A percentile compares a stretch with the other conserved stretches of the same genome.
Conservation (phyloP, 495 filamentous ascomycete species). For the Achaetomiella virescens region DNA sequence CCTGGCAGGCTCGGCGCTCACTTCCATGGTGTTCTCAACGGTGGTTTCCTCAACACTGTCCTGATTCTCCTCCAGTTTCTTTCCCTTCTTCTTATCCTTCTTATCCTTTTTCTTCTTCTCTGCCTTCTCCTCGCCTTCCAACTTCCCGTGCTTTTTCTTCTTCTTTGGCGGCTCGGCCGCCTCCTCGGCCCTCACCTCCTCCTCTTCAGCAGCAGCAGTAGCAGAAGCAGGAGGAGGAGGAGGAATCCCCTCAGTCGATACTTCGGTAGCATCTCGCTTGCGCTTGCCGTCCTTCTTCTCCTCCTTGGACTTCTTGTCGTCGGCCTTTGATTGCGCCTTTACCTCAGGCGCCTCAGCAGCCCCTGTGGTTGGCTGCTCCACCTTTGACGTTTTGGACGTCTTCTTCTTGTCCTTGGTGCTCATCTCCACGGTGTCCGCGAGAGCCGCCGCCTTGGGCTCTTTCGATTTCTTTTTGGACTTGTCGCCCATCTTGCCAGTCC, state of each 20-base stretch:
- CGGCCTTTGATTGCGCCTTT: not conserved
- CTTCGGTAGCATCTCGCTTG: slow-evolving; percentile 13
- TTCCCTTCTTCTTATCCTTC: slow-evolving; percentile 4
- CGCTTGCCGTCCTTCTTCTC: slow-evolving; percentile 15
- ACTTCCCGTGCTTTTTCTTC: slow-evolving; percentile 27
- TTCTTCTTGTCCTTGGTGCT: slow-evolving; percentile 18
- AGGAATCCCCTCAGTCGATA: not conserved
- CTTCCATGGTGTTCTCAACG: slow-evolving; percentile 15
- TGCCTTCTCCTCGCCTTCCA: slow-evolving; percentile 17
- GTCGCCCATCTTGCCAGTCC: not conserved
- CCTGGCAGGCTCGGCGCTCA: not conserved
- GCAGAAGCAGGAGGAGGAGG: too few species aligned
- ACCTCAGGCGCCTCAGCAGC: not conserved
- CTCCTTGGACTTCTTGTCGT: slow-evolving; percentile 14
- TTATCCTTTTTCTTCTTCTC: slow-evolving; percentile 15
- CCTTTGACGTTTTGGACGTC: slow-evolving; percentile 20
- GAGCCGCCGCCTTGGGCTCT: slow-evolving; percentile 5
- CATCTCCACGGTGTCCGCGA: not conserved
- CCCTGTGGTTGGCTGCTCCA: not conserved
- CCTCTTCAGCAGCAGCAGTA: slow-evolving; percentile 14
- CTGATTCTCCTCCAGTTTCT: not conserved
- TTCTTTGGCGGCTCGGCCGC: slow-evolving; percentile 27
- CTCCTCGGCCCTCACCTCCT: slow-evolving; percentile 1
- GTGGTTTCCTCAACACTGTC: not conserved
- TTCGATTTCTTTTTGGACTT: slow-evolving; percentile 26